Evolutionary conservation across 2,329 filamentous ascomycete genomes (phyloP).

Genomic region (Ophiostoma piceae): DNA sequence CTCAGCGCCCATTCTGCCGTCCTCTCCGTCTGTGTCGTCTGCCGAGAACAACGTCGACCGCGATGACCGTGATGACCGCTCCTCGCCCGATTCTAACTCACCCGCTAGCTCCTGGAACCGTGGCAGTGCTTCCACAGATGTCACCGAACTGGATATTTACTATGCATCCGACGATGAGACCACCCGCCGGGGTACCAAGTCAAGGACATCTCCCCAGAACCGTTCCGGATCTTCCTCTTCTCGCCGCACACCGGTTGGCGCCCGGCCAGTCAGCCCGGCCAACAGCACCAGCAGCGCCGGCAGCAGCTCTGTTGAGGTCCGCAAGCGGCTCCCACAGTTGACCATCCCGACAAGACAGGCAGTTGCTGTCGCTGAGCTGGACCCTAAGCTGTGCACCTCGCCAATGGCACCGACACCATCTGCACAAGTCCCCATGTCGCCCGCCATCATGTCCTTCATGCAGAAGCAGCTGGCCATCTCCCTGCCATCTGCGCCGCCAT

Average conservation of each 20-base stretch:
- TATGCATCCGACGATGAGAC: conserved; percentile 77
- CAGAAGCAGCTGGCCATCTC: conserved; percentile 55
- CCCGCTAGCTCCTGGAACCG: conserved; percentile 58
- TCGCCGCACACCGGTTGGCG: background rate
- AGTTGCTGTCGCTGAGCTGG: conserved; percentile 34
- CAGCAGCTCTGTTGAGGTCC: conserved; percentile 33
- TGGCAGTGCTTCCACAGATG: conserved; percentile 53
- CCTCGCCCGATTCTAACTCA: conserved; percentile 33
- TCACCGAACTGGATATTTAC: conserved; percentile 77
- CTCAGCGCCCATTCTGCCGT: conserved; percentile 57
- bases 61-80: conserved; percentile 30
- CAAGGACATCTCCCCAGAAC: background rate
- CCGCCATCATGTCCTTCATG: conserved; percentile 67
- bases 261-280: background rate
- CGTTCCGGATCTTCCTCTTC: background rate
- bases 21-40: conserved; percentile 53
- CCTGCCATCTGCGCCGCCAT: conserved; percentile 78
- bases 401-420: conserved; percentile 61
- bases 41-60: conserved; percentile 40
- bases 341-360: conserved; percentile 45
- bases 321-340: conserved; percentile 44
- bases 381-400: conserved; percentile 48
- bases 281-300: conserved; percentile 10
- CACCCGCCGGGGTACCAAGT: conserved; percentile 35
- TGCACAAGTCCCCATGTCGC: conserved; percentile 67